phyloP scores from a whole-genome alignment of 768 basidiomycete species.

The Leccinum aurantiacum region DNA sequence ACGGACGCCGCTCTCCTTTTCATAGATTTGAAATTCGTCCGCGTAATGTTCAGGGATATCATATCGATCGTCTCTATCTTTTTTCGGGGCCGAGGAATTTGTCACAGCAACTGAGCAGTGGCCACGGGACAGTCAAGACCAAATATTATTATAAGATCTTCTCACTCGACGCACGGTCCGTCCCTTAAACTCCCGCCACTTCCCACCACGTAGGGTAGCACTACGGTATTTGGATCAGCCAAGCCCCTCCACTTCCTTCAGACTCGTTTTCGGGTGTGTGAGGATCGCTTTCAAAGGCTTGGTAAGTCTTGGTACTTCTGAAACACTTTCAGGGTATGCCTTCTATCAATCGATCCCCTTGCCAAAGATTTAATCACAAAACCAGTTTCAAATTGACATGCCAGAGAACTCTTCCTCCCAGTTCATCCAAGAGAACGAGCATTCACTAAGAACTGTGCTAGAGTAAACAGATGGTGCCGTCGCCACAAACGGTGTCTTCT shows the following conservation, averaged over 20 bases:
- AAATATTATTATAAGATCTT: background rate
- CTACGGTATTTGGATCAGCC: background rate
- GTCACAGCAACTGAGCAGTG: too few relatives aligned
- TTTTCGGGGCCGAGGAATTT: too few relatives aligned
- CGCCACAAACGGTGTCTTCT: constrained; percentile 17
- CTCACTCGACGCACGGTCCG: background rate
- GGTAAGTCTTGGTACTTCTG: background rate
- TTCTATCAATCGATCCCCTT: constrained; percentile 1
- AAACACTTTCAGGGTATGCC: constrained; percentile 2
- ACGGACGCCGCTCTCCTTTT: too few relatives aligned
- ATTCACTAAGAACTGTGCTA: background rate
- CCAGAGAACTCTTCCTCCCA: background rate
- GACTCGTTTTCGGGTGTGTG: background rate
- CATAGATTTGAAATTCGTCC: background rate
- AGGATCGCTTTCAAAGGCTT: background rate
- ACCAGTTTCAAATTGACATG: background rate
- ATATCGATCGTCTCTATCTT: background rate
- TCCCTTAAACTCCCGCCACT: background rate
- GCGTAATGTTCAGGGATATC: background rate
- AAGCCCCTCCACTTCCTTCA: background rate
- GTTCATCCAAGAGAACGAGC: background rate
- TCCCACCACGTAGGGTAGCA: background rate
- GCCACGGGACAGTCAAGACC: background rate
- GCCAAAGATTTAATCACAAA: background rate
- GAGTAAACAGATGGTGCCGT: constrained; percentile 5